Conservation (phyloP, 2,329 filamentous ascomycete species). For the Epichloe brachyelytri region DNA sequence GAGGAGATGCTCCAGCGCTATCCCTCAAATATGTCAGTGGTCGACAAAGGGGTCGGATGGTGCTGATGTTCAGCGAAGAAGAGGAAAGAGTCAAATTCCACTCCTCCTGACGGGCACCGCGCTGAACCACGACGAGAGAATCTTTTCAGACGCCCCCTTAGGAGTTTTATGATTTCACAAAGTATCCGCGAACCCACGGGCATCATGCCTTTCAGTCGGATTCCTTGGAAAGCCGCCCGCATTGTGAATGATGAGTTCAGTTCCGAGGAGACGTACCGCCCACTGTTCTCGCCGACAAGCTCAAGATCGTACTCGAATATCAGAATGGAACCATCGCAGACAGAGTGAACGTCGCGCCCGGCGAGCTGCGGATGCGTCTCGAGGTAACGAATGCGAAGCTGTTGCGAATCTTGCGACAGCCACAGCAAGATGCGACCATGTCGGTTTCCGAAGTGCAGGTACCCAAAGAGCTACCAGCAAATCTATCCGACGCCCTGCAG, state of each 20-base stretch:
- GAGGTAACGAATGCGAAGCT: conserved; percentile 48
- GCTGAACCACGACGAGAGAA: conserved; percentile 52
- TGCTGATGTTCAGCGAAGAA: conserved; percentile 64
- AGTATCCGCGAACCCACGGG: conserved; percentile 36
- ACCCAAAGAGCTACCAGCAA: conserved; percentile 46
- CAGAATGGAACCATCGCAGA: conserved; percentile 70
- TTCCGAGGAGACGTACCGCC: conserved; percentile 44
- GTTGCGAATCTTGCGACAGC: conserved; percentile 55
- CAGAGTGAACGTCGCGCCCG: conserved; percentile 66
- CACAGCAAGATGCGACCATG: conserved; percentile 65
- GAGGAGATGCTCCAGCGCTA: conserved; percentile 57
- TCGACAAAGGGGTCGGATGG: conserved; percentile 54
- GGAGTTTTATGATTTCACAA: conserved; percentile 49
- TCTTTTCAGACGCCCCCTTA: conserved; percentile 57
- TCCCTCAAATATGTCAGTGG: conserved; percentile 58
- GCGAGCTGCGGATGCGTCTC: conserved; percentile 56
- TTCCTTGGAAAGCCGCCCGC: conserved; percentile 53
- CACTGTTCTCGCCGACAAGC: conserved; percentile 62
- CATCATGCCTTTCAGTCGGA: conserved; percentile 34
- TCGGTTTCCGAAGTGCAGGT: conserved; percentile 58
- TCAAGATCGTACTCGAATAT: conserved; percentile 65
- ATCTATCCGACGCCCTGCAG: conserved; percentile 51
- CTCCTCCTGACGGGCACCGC: conserved; percentile 60
- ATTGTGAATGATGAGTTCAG: conserved; percentile 62
- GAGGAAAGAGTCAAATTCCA: conserved; percentile 60